Evolutionary conservation across 164 flowering plant species (phyloP).

Genomic region (Umbellularia californica): DNA sequence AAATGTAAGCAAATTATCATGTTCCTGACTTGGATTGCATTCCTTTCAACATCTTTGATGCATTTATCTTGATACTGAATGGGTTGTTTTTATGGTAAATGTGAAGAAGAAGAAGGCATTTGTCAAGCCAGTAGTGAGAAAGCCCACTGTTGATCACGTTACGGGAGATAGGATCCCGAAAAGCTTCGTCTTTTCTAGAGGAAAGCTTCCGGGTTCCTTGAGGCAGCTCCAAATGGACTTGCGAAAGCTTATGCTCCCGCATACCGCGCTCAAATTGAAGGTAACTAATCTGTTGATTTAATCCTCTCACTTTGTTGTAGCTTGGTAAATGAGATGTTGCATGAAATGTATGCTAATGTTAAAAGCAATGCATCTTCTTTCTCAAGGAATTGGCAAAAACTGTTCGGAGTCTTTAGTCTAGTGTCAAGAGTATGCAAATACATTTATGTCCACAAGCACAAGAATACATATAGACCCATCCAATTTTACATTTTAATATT

Average conservation of each 20-base stretch:
- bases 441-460: too few species aligned
- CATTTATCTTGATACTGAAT: background rate
- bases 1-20: background rate
- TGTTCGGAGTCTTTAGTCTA: too few species aligned
- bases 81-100: background rate
- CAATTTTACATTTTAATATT: too few species aligned
- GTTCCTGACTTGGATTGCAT: background rate
- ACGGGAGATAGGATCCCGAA: constrained; percentile 87
- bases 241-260: constrained; percentile 86
- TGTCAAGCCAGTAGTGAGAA: constrained; percentile 45
- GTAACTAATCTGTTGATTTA: constrained; percentile 22
- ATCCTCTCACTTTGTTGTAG: too few species aligned
- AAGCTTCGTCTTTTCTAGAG: constrained; percentile 80
- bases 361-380: too few species aligned
- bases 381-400: too few species aligned
- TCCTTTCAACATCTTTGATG: too few species aligned
- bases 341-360: too few species aligned
- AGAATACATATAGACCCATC: too few species aligned
- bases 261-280: constrained; percentile 86
- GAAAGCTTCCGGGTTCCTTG: constrained; percentile 66
- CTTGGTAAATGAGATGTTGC: too few species aligned
- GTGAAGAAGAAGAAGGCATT: constrained; percentile 36
- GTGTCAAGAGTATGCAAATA: too few species aligned
- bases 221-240: constrained; percentile 70
- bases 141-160: constrained; percentile 61